A percentile compares a stretch with the other conserved stretches of the same genome.
These are phyloP conservation scores for Kickxella alabastrina DNA, from an alignment of 192 early-diverging fungal species.

Conservation along the genomic window DNA sequence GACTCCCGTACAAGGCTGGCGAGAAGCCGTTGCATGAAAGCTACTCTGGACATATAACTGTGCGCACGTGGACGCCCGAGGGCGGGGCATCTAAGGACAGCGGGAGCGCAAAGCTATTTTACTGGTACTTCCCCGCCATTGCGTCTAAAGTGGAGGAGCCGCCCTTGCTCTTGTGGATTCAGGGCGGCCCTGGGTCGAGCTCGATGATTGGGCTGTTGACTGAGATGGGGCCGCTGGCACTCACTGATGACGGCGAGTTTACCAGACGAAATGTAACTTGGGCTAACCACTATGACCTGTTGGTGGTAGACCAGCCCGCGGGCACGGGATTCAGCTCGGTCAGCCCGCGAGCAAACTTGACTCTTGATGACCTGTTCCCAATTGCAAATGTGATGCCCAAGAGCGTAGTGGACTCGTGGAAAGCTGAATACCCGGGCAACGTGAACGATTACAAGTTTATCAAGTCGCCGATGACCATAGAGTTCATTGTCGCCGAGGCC, in stretches of 20 bases:
- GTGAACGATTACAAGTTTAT: slow-evolving; percentile 25
- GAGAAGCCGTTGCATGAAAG: slow-evolving; percentile 58
- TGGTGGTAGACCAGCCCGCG: slow-evolving; percentile 80
- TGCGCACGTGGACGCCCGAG: slow-evolving; percentile 51
- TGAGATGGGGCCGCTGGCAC: slow-evolving; percentile 69
- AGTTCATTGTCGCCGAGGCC: slow-evolving; percentile 23
- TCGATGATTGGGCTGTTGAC: slow-evolving; percentile 77
- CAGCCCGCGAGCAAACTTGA: slow-evolving; percentile 24
- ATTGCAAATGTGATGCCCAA: slow-evolving; percentile 24
- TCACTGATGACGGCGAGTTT: slow-evolving; percentile 58
- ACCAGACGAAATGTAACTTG: slow-evolving; percentile 55
- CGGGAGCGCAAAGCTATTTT: slow-evolving; percentile 54
- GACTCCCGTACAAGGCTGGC: slow-evolving; percentile 44
- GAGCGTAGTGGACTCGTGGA: slow-evolving; percentile 17
- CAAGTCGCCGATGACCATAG: slow-evolving; percentile 27
- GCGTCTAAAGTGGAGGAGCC: slow-evolving; percentile 56
- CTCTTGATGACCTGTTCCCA: slow-evolving; percentile 42
- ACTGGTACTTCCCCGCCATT: slow-evolving; percentile 79
- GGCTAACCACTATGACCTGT: slow-evolving; percentile 67
- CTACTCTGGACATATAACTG: slow-evolving; percentile 58
- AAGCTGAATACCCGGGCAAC: slow-evolving; percentile 24
- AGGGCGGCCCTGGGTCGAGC: slow-evolving; percentile 78
- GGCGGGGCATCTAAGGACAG: slow-evolving; percentile 22
- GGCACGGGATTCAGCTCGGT: slow-evolving; percentile 66
- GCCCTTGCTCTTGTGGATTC: slow-evolving; percentile 73